Percentiles rank a stretch among this genome's conserved stretches.
Evolutionary conservation across 768 basidiomycete species (phyloP).

Genomic region (Leccinum variicolor): DNA sequence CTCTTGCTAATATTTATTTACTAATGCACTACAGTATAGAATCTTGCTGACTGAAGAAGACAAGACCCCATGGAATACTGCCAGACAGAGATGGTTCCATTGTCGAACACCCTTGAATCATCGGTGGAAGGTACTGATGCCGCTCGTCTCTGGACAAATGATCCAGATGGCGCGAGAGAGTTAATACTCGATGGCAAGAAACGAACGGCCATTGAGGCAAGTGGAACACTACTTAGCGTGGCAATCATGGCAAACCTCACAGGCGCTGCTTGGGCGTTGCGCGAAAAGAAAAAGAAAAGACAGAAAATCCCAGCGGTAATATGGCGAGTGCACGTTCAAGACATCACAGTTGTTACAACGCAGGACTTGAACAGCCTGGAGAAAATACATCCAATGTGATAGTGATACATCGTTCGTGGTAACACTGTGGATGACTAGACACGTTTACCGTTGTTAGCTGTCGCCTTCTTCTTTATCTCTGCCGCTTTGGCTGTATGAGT

Average conservation of each 20-base stretch:
- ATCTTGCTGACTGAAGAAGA: background rate
- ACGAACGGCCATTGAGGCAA: too few relatives aligned
- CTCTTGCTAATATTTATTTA: background rate
- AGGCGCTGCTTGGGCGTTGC: background rate
- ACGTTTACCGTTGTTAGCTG: constrained; percentile 27
- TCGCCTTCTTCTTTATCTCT: constrained; percentile 58
- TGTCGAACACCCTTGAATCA: background rate
- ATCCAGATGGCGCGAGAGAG: too few relatives aligned
- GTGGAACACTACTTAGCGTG: background rate
- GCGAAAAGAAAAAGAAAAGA: background rate
- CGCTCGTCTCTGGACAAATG: background rate
- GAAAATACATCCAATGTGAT: background rate
- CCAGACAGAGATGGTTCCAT: background rate
- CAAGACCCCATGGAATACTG: background rate
- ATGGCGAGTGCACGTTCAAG: background rate
- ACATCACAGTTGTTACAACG: background rate
- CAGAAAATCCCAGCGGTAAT: background rate
- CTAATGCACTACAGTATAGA: background rate
- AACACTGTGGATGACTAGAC: constrained; percentile 24
- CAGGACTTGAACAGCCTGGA: background rate
- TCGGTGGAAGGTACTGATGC: background rate
- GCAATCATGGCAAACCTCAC: background rate
- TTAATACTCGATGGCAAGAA: too few relatives aligned
- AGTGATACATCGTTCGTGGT: constrained; percentile 2
- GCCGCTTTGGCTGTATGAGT: constrained; percentile 53